A percentile compares a stretch with the other conserved stretches of the same genome.
Conservation (phyloP, 148 eudicot genomes). For the Pouteria glomerata region DNA sequence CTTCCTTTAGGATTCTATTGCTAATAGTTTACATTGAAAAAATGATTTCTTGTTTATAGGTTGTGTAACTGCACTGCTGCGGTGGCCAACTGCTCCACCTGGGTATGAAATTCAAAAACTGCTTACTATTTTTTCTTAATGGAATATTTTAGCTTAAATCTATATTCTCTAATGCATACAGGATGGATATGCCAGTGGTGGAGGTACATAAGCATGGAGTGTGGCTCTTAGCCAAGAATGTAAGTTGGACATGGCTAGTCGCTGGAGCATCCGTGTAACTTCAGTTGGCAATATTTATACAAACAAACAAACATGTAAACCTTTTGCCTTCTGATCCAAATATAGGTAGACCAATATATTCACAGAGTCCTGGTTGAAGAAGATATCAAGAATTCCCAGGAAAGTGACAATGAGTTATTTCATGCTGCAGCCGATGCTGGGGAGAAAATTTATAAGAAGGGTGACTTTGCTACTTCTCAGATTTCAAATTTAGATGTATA, state of each 20-base stretch:
- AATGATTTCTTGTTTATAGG: conserved; percentile 32
- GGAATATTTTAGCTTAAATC: not conserved
- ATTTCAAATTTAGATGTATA: conserved; percentile 61
- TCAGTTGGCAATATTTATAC: not conserved
- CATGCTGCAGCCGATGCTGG: conserved; percentile 67
- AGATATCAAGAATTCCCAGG: conserved; percentile 44
- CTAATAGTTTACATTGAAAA: not conserved
- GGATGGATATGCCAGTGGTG: conserved; percentile 98
- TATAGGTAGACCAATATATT: conserved; percentile 88
- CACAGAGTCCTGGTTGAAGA: conserved; percentile 89
- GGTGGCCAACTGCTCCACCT: conserved; percentile 98
- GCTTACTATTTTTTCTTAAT: not conserved
- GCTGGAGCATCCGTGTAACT: conserved; percentile 2
- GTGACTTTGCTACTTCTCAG: conserved; percentile 56
- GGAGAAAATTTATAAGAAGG: conserved; percentile 59
- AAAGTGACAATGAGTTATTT: conserved; percentile 43
- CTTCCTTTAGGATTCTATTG: not conserved
- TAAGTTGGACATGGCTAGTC: conserved; percentile 23
- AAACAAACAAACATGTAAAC: not conserved
- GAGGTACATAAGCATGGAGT: conserved; percentile 78
- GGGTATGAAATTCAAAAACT: conserved; percentile 47
- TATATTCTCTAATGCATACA: conserved; percentile 21
- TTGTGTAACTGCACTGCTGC: conserved; percentile 61
- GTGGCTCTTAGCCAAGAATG: conserved; percentile 85
- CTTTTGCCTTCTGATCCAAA: conserved; percentile 13